Base-by-base conservation (phyloP, 2,329 filamentous ascomycete species). In the Fusarium coffeatum region DNA sequence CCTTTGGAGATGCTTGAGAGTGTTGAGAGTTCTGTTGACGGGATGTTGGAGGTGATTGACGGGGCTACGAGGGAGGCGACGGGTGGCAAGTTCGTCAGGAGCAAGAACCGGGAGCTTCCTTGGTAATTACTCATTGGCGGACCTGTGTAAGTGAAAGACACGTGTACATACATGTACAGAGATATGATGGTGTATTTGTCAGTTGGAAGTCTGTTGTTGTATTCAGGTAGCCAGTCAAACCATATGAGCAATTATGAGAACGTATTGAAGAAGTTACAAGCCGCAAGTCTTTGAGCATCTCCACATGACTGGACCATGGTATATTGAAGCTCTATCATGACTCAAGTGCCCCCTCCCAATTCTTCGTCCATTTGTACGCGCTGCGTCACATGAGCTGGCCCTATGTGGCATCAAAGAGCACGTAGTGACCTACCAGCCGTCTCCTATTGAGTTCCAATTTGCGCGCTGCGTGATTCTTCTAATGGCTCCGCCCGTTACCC, bases 31-130 rank as follows among this genome's bases (percentile, higher is more conserved):
- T 80, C 79, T 22, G 77, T 79, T 0, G 37, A 51, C 28, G 77
- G 77, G 0, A 75, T 81, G 50, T 62, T 83, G 1, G 46, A 72
- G 15, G 63, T 83, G 1, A 77, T 82, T 41, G 82, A 83, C 32
- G 71, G 64, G 4, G 79, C 80, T 4, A 80, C 73, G 1, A 66
- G 77, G 18, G 79, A 80, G 25, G 76, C 50, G 4, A 55, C 60
- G 1, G 77, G 76, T 1, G 80, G 80, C 13, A 79, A 77, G 58
- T 80, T 81, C 40, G 37, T 81, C 2, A 76, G 71, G 6, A 70
- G 76, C n/a, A 73, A 72, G 10, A 79, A 78, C 0, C 46, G 78
- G 34, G 69, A 74, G 16, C n/a, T 81, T 15, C 59, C 70, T 6
- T 78, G 76, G 76, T 77, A 50, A 25, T 8, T 7, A 15, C 1